A percentile compares a stretch with the other conserved stretches of the same genome.
Conservation (phyloP, 257 asterid species). For the Gynochthodes officinalis region DNA sequence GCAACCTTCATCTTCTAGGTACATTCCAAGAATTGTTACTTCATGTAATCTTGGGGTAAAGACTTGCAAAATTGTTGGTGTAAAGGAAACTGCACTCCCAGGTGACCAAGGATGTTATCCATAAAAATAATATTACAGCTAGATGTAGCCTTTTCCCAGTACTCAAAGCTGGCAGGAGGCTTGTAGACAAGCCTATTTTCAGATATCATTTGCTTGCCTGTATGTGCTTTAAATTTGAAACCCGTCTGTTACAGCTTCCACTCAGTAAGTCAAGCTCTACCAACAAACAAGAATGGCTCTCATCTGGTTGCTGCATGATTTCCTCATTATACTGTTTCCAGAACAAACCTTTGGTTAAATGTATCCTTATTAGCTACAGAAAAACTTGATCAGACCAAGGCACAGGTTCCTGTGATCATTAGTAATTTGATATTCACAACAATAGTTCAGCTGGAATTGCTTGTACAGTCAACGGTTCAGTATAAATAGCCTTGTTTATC, state of each 20-base stretch:
- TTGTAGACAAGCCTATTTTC: background rate
- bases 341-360: background rate
- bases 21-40: no score
- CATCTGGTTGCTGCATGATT: background rate
- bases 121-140: background rate
- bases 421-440: background rate
- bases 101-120: background rate
- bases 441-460: background rate
- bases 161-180: background rate
- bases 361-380: background rate
- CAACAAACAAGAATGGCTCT: background rate
- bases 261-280: background rate
- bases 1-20: background rate
- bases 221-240: background rate
- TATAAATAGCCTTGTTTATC: no score
- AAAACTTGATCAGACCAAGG: no score
- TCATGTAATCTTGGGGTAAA: background rate
- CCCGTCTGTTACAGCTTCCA: no score
- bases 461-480: background rate
- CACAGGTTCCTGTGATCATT: background rate
- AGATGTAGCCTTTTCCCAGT: background rate
- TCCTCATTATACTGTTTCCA: background rate
- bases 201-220: background rate
- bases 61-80: background rate
- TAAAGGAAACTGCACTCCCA: background rate